These are phyloP conservation scores for Russula sp. DNA, from an alignment of 768 basidiomycete species.

Conservation along the genomic window DNA sequence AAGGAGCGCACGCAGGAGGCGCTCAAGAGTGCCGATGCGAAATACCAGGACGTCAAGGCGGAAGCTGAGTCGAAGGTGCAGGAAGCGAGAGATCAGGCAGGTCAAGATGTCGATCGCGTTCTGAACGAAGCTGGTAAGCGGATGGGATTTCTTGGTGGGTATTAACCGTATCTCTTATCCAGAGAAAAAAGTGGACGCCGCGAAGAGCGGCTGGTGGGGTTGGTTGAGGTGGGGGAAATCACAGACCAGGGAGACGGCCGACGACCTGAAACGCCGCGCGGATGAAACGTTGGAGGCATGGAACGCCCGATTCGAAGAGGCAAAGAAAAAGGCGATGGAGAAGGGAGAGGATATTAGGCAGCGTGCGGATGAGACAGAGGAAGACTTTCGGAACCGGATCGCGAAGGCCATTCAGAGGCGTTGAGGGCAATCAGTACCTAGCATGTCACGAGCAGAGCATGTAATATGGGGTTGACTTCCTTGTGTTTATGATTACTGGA, in stretches of 20 bases:
- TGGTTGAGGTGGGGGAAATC: constrained; percentile 20
- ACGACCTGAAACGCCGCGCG: constrained; percentile 19
- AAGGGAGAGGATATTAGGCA: constrained; percentile 20
- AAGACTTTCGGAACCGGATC: constrained; percentile 17
- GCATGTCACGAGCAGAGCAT: background rate
- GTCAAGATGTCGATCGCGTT: constrained; percentile 7
- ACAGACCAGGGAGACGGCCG: background rate
- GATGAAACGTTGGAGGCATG: constrained; percentile 18
- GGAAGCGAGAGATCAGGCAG: background rate
- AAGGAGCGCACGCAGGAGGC: constrained; percentile 1
- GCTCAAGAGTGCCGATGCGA: background rate
- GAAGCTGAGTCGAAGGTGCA: constrained; percentile 2
- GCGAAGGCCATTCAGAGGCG: constrained; percentile 13
- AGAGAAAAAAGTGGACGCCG: constrained; percentile 15
- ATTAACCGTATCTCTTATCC: background rate
- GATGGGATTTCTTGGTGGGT: background rate
- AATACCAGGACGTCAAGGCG: constrained; percentile 10
- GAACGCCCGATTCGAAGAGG: constrained; percentile 18
- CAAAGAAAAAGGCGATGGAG: constrained; percentile 10
- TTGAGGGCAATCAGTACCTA: background rate
- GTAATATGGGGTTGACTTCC: background rate
- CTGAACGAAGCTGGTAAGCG: background rate
- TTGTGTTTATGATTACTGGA: background rate
- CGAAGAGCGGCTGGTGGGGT: constrained; percentile 12
- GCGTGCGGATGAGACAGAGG: constrained; percentile 20